Base-by-base conservation (phyloP, 106 monocot species). In the Chionographis japonica region DNA sequence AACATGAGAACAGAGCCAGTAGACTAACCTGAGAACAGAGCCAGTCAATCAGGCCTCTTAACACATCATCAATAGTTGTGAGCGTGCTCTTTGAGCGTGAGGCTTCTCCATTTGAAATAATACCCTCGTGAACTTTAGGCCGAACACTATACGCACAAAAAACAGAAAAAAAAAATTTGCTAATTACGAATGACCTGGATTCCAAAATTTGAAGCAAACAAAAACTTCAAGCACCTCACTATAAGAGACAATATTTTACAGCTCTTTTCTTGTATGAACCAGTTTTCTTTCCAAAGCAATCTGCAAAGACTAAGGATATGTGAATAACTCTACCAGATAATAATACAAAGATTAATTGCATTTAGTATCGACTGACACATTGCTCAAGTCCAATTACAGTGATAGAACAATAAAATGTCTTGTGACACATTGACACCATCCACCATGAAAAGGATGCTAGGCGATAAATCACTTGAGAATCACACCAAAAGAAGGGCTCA, bases 241-340 rank as follows among this genome's bases (percentile, higher is more conserved):
- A 87, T 75, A 35, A 80, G 74, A 53, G 89, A 73, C 72, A 97
- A 81, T 77, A 92, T 90, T 81, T 87, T 97, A 62, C 97, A 92
- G 66, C 84, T 87, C 83, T 90, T 97, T 70, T 97, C 97, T 82
- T 97, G 97, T 40, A 97, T 87, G 59, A 97, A 97, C 97, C 97
- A 97, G 72, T 92, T 92, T 14, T 76, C 83, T 65, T 72, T 87
- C 85, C 80, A 82, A 43, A 97, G 80, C 78, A 80, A 85, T 62
- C 97, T 97, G 89, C 75, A 87, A 66, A 75, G 15, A 15, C 9
- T 53, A 12, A 56, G 3, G 15, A 72, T 18, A 66, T 2, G 53
- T 51, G 16, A 66, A 70, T 51, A 35, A 65, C n/a, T 13, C 50
- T 43, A 37, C 70, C 6, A 11, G 12, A 69, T 20, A 43, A 5